phyloP scores from a whole-genome alignment of 495 filamentous ascomycete species.

The Xylaria bambusicola region DNA sequence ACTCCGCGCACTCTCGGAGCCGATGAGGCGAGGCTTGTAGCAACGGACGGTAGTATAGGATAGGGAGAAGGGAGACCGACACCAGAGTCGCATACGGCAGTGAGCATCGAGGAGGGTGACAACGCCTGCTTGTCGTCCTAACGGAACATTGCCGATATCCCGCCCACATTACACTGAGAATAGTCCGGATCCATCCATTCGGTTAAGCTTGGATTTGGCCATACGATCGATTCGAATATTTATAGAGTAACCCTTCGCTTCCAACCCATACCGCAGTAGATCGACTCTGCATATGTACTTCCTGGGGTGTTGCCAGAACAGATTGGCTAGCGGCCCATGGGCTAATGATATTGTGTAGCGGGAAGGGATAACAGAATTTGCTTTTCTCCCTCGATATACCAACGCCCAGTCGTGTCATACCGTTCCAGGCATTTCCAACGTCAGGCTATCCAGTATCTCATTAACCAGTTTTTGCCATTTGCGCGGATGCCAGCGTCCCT shows the following conservation, averaged over 20 bases:
- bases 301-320: background rate
- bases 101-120: background rate
- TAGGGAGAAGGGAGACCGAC: background rate
- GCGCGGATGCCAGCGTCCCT: background rate
- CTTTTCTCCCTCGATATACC: background rate
- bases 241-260: conserved; percentile 2
- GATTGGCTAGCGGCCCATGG: background rate
- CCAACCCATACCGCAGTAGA: background rate
- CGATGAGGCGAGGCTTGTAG: no score
- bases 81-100: background rate
- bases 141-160: background rate
- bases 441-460: background rate
- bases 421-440: background rate
- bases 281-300: background rate
- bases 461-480: background rate
- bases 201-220: background rate
- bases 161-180: background rate
- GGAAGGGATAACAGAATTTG: background rate
- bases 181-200: background rate
- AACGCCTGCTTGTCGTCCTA: background rate
- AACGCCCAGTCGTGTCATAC: background rate
- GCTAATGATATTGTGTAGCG: background rate
- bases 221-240: background rate
- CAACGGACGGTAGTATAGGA: no score
- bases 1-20: no score